Evolutionary conservation across 352 stramenopile genomes (phyloP).

Genomic region (Aphanomyces invadans): DNA sequence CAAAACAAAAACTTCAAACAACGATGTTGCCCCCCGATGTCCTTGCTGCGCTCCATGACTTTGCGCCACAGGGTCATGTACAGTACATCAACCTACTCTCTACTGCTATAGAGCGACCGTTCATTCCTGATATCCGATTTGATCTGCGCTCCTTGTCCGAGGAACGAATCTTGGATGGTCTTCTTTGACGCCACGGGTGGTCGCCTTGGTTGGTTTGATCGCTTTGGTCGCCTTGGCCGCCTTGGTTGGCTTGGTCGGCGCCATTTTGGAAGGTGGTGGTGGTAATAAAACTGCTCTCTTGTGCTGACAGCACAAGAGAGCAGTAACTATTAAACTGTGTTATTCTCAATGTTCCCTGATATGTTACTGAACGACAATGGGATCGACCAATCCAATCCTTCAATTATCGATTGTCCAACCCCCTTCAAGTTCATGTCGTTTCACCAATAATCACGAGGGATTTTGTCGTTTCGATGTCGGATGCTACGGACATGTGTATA

Average conservation of each 20-base stretch:
- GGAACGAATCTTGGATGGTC: not conserved
- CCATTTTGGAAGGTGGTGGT: too few species aligned
- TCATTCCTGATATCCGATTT: too few species aligned
- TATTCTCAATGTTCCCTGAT: not conserved
- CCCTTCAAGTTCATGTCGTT: not conserved
- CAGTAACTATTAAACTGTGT: not conserved
- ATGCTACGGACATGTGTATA: not conserved
- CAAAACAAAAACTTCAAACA: too few species aligned
- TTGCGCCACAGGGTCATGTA: too few species aligned
- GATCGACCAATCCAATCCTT: not conserved
- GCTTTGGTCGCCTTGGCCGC: not conserved
- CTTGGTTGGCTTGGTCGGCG: not conserved
- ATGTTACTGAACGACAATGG: not conserved
- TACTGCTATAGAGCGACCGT: too few species aligned
- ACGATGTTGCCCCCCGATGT: too few species aligned
- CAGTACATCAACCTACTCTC: too few species aligned
- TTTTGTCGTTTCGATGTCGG: not conserved
- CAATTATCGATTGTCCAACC: not conserved
- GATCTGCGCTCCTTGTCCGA: not conserved
- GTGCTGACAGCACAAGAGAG: not conserved
- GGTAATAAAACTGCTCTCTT: too few species aligned
- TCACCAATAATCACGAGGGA: not conserved
- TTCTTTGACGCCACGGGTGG: not conserved
- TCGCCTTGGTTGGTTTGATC: too few species aligned
- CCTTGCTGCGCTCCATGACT: too few species aligned